phyloP scores from a whole-genome alignment of 73 alveolate species.

The Tetrahymena malaccensis region DNA sequence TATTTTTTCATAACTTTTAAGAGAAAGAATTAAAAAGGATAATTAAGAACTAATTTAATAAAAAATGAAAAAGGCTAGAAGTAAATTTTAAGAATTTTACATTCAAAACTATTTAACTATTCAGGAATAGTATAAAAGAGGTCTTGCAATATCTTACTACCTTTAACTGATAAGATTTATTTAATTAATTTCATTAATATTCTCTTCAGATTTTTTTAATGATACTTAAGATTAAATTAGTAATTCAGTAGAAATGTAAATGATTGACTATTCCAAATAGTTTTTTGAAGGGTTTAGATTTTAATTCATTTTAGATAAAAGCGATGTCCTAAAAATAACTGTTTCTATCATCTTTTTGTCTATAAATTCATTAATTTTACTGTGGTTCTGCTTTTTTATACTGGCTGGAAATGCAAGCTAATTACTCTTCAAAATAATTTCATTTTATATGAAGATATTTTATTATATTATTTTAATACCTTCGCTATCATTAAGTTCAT shows the following conservation, averaged over 20 bases:
- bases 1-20: background rate
- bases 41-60: background rate
- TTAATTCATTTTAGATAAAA: background rate
- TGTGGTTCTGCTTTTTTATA: background rate
- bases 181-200: background rate
- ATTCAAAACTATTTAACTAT: background rate
- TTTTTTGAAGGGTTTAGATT: background rate
- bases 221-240: background rate
- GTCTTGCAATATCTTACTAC: background rate
- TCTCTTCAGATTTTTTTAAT: background rate
- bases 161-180: background rate
- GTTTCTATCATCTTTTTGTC: background rate
- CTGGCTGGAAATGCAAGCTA: background rate
- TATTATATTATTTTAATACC: background rate
- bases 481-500: background rate
- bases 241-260: background rate
- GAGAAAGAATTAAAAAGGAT: background rate
- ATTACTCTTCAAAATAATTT: background rate
- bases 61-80: background rate
- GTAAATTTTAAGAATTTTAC: background rate
- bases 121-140: background rate
- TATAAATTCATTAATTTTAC: background rate
- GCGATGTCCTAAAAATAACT: background rate
- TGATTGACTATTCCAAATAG: background rate
- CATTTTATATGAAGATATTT: background rate